These are phyloP conservation scores for Taphrina confusa DNA, from an alignment of 1,139 yeast genomes.

Conservation along the genomic window DNA sequence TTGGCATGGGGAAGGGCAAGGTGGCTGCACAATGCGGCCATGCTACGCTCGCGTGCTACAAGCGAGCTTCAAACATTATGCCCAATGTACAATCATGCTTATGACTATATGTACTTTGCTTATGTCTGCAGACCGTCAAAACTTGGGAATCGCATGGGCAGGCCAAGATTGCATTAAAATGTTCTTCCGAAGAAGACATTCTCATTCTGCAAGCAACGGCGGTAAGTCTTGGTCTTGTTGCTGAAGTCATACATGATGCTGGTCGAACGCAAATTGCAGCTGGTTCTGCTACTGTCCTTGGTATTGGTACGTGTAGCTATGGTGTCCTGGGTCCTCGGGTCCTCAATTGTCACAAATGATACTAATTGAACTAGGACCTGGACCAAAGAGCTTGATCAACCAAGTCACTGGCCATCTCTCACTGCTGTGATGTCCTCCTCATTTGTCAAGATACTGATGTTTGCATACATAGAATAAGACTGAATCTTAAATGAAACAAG, in stretches of 20 bases:
- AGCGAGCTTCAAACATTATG: slow-evolving; percentile 57
- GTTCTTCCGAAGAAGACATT: slow-evolving; percentile 69
- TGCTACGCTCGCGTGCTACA: slow-evolving; percentile 91
- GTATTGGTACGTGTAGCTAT: slow-evolving; percentile 58
- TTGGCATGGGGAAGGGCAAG: slow-evolving; percentile 92
- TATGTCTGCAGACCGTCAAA: slow-evolving; percentile 55
- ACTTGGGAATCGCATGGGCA: slow-evolving; percentile 82
- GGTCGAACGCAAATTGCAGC: slow-evolving; percentile 95
- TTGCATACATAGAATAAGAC: too few species aligned
- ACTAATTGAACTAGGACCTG: slow-evolving; percentile 60
- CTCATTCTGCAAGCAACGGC: slow-evolving; percentile 79
- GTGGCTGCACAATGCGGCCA: slow-evolving; percentile 96
- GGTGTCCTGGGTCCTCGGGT: too few species aligned
- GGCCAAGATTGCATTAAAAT: slow-evolving; percentile 90
- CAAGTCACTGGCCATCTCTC: slow-evolving; percentile 77
- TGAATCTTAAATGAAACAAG: too few species aligned
- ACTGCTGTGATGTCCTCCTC: slow-evolving; percentile 63
- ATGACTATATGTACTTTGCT: background rate
- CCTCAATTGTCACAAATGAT: background rate
- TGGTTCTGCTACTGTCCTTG: slow-evolving; percentile 91
- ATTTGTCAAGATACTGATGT: too few species aligned
- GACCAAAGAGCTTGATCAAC: slow-evolving; percentile 81
- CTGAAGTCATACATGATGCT: slow-evolving; percentile 86
- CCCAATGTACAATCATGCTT: slow-evolving; percentile 55
- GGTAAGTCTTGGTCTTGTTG: slow-evolving; percentile 72